A percentile compares a stretch with the other conserved stretches of the same genome.
Evolutionary conservation across 768 basidiomycete genomes (phyloP).

Genomic region (Guyanaporus albipodus): DNA sequence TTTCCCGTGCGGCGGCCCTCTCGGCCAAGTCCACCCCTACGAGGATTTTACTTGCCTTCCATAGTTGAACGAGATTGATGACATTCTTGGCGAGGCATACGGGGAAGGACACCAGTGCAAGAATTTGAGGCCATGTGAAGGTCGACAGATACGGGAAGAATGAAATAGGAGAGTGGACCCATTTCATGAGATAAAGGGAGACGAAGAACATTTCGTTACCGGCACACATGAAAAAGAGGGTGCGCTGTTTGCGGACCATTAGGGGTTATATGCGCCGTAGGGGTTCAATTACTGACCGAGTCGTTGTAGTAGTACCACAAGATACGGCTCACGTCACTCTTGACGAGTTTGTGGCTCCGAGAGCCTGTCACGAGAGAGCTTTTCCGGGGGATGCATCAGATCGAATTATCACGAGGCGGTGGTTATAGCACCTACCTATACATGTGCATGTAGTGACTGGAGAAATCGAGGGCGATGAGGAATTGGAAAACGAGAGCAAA

Average conservation of each 20-base stretch:
- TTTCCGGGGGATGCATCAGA: conserved; percentile 7
- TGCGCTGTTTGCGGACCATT: conserved; percentile 45
- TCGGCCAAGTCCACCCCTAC: conserved; percentile 93
- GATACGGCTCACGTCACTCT: conserved; percentile 88
- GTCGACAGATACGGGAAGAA: conserved; percentile 14
- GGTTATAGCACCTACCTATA: conserved; percentile 63
- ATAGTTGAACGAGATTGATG: conserved; percentile 94
- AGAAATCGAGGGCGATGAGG: conserved; percentile 95
- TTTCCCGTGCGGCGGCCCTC: conserved; percentile 59
- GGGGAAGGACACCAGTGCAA: conserved; percentile 60
- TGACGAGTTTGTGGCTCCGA: conserved; percentile 87
- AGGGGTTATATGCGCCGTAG: neutral
- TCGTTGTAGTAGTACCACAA: conserved; percentile 93
- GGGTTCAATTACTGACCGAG: conserved; percentile 51
- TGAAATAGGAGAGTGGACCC: conserved; percentile 68
- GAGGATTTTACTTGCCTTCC: conserved; percentile 95
- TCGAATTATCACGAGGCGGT: too few relatives aligned
- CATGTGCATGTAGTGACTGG: conserved; percentile 99
- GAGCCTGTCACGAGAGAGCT: conserved; percentile 96
- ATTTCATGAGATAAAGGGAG: conserved; percentile 88
- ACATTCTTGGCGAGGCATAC: conserved; percentile 82
- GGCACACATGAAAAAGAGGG: conserved; percentile 89
- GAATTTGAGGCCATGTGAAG: conserved; percentile 72
- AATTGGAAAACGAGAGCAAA: conserved; percentile 87
- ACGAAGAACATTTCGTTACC: conserved; percentile 97